These are phyloP conservation scores for Phytophthora idaei DNA, from an alignment of 352 stramenopile genomes.

Conservation along the genomic window DNA sequence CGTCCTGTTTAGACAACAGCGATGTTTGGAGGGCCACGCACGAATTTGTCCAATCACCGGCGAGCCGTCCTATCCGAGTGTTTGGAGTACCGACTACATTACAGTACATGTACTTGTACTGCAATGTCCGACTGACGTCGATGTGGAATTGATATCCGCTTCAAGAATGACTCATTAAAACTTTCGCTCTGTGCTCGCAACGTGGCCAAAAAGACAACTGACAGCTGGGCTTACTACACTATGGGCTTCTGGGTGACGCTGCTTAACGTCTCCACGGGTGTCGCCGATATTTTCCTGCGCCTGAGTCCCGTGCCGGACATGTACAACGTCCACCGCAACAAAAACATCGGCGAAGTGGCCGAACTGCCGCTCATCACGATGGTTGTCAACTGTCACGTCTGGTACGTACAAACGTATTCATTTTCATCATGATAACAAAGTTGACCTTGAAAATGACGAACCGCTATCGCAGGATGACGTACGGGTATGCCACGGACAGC, in stretches of 20 bases:
- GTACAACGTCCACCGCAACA: conserved; percentile 33
- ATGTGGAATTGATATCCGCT: not conserved
- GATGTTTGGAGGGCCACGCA: conserved; percentile 11
- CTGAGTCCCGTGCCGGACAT: conserved; percentile 36
- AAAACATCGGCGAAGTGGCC: conserved; percentile 33
- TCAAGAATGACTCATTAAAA: conserved; percentile 16
- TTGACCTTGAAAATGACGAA: no score
- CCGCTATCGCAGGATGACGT: conserved; percentile 19
- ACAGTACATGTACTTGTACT: not conserved
- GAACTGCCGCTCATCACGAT: conserved; percentile 30
- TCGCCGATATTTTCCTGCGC: conserved; percentile 27
- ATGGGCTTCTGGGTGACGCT: conserved; percentile 29
- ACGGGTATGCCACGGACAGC: conserved; percentile 29
- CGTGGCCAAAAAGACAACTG: conserved; percentile 1
- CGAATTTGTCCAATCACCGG: conserved; percentile 6
- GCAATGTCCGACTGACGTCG: conserved; percentile 6
- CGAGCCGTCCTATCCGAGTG: conserved; percentile 17
- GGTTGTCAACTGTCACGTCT: conserved; percentile 37
- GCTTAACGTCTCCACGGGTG: conserved; percentile 25
- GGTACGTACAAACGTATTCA: conserved; percentile 8
- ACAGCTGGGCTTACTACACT: not conserved
- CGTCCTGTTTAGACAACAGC: conserved; percentile 17
- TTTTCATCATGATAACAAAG: no score
- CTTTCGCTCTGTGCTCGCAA: conserved; percentile 10
- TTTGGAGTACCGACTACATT: conserved; percentile 8